Evolutionary conservation across 768 basidiomycete species (phyloP).

Genomic region (Termitomyces sp.): DNA sequence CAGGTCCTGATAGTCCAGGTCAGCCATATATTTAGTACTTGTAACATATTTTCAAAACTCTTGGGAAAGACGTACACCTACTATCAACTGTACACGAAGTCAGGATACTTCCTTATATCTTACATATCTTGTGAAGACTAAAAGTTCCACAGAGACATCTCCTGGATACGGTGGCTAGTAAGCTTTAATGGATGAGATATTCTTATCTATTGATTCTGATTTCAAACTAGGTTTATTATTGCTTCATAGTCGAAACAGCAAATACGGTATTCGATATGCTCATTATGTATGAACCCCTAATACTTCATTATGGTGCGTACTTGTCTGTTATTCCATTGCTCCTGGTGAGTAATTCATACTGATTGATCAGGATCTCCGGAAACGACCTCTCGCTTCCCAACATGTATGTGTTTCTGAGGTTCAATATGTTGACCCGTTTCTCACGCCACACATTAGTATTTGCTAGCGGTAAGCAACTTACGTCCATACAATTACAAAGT

Average conservation of each 20-base stretch:
- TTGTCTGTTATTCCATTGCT: neutral
- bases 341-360: neutral
- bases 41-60: neutral
- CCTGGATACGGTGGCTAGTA: constrained; percentile 30
- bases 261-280: constrained; percentile 32
- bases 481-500: no score
- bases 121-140: neutral
- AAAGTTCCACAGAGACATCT: constrained; percentile 20
- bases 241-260: constrained; percentile 29
- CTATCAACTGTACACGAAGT: constrained; percentile 32
- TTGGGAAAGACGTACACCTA: constrained; percentile 25
- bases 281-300: constrained; percentile 34
- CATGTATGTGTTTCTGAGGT: constrained; percentile 15
- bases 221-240: constrained; percentile 22
- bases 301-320: constrained; percentile 30
- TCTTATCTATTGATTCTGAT: neutral
- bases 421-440: neutral
- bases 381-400: constrained; percentile 18
- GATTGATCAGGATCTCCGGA: constrained; percentile 6
- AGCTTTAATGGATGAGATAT: neutral
- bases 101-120: neutral
- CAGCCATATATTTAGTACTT: neutral
- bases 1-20: constrained; percentile 28
- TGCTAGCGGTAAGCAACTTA: neutral
- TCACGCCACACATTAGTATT: neutral